A percentile compares a stretch with the other conserved stretches of the same genome.
These are phyloP conservation scores for Paramyrothecium sp. DNA, from an alignment of 2,329 filamentous ascomycete genomes.

Conservation along the genomic window DNA sequence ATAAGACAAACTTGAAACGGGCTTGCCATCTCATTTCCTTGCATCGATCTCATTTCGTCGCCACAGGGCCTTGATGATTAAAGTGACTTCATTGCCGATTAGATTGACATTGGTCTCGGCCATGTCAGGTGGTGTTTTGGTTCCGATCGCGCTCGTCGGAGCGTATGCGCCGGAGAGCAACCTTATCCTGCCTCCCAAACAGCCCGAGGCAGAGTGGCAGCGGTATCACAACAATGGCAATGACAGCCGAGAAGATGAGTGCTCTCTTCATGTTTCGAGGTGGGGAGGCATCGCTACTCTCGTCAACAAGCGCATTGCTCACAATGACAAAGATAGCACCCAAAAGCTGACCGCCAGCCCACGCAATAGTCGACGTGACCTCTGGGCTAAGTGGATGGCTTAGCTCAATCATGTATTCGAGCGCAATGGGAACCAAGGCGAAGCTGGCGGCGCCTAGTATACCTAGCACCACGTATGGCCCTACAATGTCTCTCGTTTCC, in stretches of 20 bases:
- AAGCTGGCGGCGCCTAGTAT: constrained; percentile 80
- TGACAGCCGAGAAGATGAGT: constrained; percentile 75
- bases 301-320: constrained; percentile 68
- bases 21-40: neutral
- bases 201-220: constrained; percentile 67
- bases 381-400: constrained; percentile 86
- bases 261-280: constrained; percentile 72
- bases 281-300: constrained; percentile 48
- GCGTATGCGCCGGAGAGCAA: constrained; percentile 48
- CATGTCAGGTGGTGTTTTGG: constrained; percentile 5
- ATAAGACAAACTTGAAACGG: neutral
- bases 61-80: too few species aligned
- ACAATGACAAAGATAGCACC: constrained; percentile 84
- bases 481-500: constrained; percentile 56
- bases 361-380: constrained; percentile 78
- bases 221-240: constrained; percentile 65
- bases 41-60: neutral
- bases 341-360: constrained; percentile 82
- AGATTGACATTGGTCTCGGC: constrained; percentile 3
- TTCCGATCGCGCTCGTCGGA: constrained; percentile 33
- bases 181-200: constrained; percentile 59
- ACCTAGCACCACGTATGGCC: constrained; percentile 73
- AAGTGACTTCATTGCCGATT: too few species aligned
- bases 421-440: constrained; percentile 74
- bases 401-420: constrained; percentile 86